phyloP scores from a whole-genome alignment of 176 grass and related monocot species.

The Rhynchospora pubera region DNA sequence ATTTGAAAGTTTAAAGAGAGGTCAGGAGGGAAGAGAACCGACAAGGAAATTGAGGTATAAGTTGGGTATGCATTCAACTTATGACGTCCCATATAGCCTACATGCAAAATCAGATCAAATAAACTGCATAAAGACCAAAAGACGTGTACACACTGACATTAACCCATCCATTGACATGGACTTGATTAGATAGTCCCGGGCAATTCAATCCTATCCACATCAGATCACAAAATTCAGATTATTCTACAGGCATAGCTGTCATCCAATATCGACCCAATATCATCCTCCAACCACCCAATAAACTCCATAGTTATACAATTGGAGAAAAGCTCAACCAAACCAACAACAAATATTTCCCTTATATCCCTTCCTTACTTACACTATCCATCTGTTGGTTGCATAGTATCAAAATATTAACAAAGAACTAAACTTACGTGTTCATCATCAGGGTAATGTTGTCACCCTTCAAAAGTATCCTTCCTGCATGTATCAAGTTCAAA shows the following conservation, averaged over 20 bases:
- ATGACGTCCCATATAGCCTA: neutral
- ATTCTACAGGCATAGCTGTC: neutral
- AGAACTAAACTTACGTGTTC: slow-evolving; percentile 58
- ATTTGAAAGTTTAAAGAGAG: neutral
- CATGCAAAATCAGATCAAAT: neutral
- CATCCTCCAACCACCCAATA: neutral
- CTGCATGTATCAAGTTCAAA: slow-evolving; percentile 30
- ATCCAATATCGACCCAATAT: neutral
- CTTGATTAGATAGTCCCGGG: neutral
- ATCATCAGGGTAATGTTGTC: slow-evolving; percentile 98
- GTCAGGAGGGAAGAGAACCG: neutral
- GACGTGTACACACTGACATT: neutral
- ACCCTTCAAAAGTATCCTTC: slow-evolving; percentile 85
- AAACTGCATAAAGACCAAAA: neutral
- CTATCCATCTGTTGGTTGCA: neutral
- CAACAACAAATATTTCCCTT: neutral
- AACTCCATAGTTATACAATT: neutral
- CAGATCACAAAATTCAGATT: neutral
- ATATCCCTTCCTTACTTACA: neutral
- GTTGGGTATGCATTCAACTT: neutral
- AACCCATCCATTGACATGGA: neutral
- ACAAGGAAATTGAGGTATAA: neutral
- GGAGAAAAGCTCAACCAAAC: neutral
- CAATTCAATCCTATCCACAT: neutral
- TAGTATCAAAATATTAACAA: slow-evolving; percentile 6